phyloP scores from a whole-genome alignment of 441 rosid genomes.

The Pelargonium cotyledonis region DNA sequence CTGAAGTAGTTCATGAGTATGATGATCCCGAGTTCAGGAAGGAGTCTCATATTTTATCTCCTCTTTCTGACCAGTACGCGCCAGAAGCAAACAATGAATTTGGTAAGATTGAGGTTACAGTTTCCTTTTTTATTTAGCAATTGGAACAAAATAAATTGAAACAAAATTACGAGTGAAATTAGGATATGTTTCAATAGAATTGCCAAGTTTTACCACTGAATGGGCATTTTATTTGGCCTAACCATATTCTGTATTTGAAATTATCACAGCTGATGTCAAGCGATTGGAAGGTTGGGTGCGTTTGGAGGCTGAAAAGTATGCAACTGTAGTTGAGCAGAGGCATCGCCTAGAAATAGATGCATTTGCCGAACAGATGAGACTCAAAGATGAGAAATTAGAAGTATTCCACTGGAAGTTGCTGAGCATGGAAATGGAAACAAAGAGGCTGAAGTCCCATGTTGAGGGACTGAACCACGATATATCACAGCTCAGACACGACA shows the following conservation, averaged over 20 bases:
- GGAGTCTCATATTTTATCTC: constrained; percentile 24
- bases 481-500: constrained; percentile 45
- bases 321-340: constrained; percentile 48
- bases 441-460: constrained; percentile 21
- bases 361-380: constrained; percentile 62
- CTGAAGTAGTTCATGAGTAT: constrained; percentile 30
- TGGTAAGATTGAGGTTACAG: constrained; percentile 30
- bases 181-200: too few species aligned
- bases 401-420: constrained; percentile 53
- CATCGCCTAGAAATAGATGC: constrained; percentile 61
- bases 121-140: too few species aligned
- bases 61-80: constrained; percentile 13
- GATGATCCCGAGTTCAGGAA: constrained; percentile 33
- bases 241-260: too few species aligned
- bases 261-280: constrained; percentile 30
- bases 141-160: too few species aligned
- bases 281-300: constrained; percentile 49
- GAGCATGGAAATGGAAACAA: constrained; percentile 74
- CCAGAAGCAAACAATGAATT: constrained; percentile 33
- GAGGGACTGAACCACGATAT: constrained; percentile 36
- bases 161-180: too few species aligned
- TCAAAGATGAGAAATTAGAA: constrained; percentile 75
- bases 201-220: too few species aligned
- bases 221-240: too few species aligned
- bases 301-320: constrained; percentile 55